These are phyloP conservation scores for Elsinoe ampelina DNA, from an alignment of 2,329 filamentous ascomycete genomes.

Conservation along the genomic window DNA sequence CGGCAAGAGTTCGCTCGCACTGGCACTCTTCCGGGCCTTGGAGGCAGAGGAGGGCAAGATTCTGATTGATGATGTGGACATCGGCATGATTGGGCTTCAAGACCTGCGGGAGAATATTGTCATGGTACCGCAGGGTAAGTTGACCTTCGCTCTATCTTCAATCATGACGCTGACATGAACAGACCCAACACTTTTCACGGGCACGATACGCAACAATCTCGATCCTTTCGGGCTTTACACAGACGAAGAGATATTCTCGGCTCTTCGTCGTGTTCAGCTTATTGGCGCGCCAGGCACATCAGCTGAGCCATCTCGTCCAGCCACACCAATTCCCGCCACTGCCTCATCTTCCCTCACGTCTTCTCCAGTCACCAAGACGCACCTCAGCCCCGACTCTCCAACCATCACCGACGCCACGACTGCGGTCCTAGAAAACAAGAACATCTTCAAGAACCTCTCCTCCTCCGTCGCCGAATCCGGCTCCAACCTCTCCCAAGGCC, in stretches of 20 bases:
- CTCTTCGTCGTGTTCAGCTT: slow-evolving; percentile 79
- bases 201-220: slow-evolving; percentile 83
- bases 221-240: slow-evolving; percentile 86
- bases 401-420: slow-evolving; percentile 25
- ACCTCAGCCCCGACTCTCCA: slow-evolving; percentile 19
- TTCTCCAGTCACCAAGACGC: slow-evolving; percentile 25
- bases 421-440: slow-evolving; percentile 67
- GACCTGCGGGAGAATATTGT: slow-evolving; percentile 90
- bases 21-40: slow-evolving; percentile 86
- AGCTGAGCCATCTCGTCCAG: slow-evolving; percentile 33
- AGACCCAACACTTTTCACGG: slow-evolving; percentile 88
- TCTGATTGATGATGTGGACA: slow-evolving; percentile 82
- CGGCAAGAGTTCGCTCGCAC: slow-evolving; percentile 87
- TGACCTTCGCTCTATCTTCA: not conserved
- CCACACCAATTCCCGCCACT: slow-evolving; percentile 23
- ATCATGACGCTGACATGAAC: slow-evolving; percentile 15
- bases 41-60: slow-evolving; percentile 88
- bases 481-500: slow-evolving; percentile 88
- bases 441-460: slow-evolving; percentile 79
- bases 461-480: slow-evolving; percentile 83
- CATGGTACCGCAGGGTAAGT: slow-evolving; percentile 72
- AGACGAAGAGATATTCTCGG: slow-evolving; percentile 81
- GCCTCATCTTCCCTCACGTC: slow-evolving; percentile 20
- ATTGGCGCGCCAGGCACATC: slow-evolving; percentile 49
- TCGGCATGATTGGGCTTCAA: slow-evolving; percentile 80